Evolutionary conservation across 495 filamentous ascomycete genomes (phyloP).

Genomic region (Neurospora pannonica): DNA sequence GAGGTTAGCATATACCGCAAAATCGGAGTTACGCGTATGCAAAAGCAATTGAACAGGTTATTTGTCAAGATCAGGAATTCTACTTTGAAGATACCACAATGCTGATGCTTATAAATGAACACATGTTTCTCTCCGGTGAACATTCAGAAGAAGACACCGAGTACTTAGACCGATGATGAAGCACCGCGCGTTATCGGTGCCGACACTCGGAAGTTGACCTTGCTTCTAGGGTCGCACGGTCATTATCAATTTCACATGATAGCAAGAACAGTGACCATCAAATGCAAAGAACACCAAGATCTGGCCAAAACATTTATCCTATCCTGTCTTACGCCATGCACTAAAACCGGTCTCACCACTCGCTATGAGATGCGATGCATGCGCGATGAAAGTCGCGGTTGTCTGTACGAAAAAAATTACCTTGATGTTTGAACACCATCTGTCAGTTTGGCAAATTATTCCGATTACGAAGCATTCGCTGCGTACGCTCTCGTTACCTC

Average conservation of each 20-base stretch:
- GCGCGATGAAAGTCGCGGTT: not conserved
- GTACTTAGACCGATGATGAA: not conserved
- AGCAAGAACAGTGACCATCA: not conserved
- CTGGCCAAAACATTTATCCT: not conserved
- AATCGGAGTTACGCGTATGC: not conserved
- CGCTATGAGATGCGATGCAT: not conserved
- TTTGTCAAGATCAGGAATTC: not conserved
- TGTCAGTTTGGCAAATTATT: not conserved
- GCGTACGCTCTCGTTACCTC: not conserved
- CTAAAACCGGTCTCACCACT: not conserved
- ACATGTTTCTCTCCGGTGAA: not conserved
- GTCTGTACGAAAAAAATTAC: not conserved
- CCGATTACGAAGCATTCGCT: not conserved
- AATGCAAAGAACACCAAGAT: not conserved
- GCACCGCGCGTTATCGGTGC: not conserved
- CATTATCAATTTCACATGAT: not conserved
- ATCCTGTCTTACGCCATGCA: not conserved
- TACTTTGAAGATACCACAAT: not conserved
- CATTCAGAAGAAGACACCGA: not conserved
- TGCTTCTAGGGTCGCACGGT: not conserved
- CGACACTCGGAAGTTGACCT: not conserved
- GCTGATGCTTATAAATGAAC: not conserved
- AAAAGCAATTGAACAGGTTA: not conserved
- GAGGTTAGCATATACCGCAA: not conserved
- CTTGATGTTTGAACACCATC: too few relatives aligned